Percentiles rank a stretch among this genome's conserved stretches.
Evolutionary conservation across 495 filamentous ascomycete genomes (phyloP).

Genomic region (Trichodelitschia bisporula): DNA sequence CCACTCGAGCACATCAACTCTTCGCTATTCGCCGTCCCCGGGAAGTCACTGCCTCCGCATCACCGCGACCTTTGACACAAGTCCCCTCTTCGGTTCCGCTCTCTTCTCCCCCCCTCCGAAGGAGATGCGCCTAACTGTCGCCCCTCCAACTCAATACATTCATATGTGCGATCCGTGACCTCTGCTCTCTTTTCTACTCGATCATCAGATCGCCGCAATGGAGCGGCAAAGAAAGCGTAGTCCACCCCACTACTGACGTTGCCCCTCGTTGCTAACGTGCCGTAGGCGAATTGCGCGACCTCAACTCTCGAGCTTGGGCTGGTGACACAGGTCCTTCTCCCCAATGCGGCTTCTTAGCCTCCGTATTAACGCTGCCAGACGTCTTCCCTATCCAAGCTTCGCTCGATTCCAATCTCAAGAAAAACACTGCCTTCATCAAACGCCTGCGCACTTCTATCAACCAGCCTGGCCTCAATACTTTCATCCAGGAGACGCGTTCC

Average conservation of each 20-base stretch:
- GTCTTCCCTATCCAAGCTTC: constrained; percentile 54
- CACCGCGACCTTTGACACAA: too few relatives aligned
- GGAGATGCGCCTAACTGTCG: too few relatives aligned
- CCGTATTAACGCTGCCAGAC: constrained; percentile 26
- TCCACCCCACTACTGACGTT: constrained; percentile 5
- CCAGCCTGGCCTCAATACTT: constrained; percentile 48
- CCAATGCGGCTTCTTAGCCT: background rate
- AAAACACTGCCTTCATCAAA: constrained; percentile 98
- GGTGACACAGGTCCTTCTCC: constrained; percentile 44
- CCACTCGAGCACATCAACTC: too few relatives aligned
- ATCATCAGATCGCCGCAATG: constrained; percentile 22
- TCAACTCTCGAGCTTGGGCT: constrained; percentile 72
- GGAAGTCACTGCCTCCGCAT: too few relatives aligned
- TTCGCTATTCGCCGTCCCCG: too few relatives aligned
- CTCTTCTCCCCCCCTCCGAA: too few relatives aligned
- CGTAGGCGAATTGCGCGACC: constrained; percentile 64
- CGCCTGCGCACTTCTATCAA: constrained; percentile 77
- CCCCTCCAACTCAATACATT: too few relatives aligned
- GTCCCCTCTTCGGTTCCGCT: too few relatives aligned
- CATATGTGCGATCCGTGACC: background rate
- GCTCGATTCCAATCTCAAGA: constrained; percentile 91
- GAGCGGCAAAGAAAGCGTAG: constrained; percentile 68
- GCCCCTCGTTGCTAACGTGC: constrained; percentile 12
- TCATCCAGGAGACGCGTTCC: constrained; percentile 76
- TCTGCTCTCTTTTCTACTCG: background rate